Evolutionary conservation across 2,329 filamentous ascomycete genomes (phyloP).

Genomic region (Fusarium mangiferae): DNA sequence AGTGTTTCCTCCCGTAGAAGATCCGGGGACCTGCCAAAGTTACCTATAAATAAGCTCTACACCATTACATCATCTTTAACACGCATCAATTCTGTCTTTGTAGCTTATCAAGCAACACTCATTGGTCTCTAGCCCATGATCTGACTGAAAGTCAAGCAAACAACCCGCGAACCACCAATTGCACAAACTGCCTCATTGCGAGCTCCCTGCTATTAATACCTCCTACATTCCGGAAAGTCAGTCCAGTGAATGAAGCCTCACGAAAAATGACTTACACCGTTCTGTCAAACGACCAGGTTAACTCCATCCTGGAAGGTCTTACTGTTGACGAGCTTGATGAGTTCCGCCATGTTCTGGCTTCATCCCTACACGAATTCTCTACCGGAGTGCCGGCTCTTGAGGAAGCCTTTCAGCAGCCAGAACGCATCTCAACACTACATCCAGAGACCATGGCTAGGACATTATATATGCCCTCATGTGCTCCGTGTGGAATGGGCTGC

Average conservation of each 20-base stretch:
- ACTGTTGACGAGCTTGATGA: constrained; percentile 62
- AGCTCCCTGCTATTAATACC: neutral
- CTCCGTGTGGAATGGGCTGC: constrained; percentile 71
- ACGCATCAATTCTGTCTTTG: constrained; percentile 7
- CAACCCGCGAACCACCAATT: neutral
- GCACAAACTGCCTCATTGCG: neutral
- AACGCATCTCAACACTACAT: constrained; percentile 61
- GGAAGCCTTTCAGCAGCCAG: constrained; percentile 65
- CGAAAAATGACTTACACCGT: constrained; percentile 66
- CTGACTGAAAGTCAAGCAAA: neutral
- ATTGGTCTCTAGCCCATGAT: neutral
- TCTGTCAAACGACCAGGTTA: constrained; percentile 67
- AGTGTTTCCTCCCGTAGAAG: constrained; percentile 31
- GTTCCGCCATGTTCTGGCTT: constrained; percentile 60
- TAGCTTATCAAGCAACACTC: constrained; percentile 26
- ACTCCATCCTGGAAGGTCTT: constrained; percentile 63
- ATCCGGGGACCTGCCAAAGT: neutral
- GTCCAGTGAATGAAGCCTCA: neutral
- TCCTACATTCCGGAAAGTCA: neutral
- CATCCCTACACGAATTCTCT: constrained; percentile 70
- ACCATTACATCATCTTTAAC: constrained; percentile 39
- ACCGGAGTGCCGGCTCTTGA: constrained; percentile 60
- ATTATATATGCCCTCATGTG: constrained; percentile 79
- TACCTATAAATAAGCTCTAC: neutral
- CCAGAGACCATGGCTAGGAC: constrained; percentile 65